Percentiles rank a stretch among this genome's conserved stretches.
These are phyloP conservation scores for Blastobotrys parvus DNA, from an alignment of 805 yeast species.

Conservation along the genomic window DNA sequence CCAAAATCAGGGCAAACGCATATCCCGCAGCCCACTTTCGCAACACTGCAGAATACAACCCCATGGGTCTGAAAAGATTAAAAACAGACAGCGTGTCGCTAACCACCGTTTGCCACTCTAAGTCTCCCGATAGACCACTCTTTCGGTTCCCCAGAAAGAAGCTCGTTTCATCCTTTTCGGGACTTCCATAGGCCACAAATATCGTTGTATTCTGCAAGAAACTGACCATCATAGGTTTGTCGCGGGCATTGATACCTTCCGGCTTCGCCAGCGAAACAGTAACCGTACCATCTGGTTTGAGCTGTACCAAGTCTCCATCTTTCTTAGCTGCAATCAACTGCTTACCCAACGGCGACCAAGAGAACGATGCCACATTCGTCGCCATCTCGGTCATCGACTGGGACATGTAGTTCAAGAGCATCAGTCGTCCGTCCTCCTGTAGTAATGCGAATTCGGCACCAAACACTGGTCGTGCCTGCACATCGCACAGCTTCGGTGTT, in stretches of 20 bases:
- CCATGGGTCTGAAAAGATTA: constrained; percentile 19
- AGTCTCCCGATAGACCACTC: background rate
- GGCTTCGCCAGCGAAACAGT: background rate
- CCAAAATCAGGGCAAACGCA: constrained; percentile 34
- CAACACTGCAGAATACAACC: constrained; percentile 19
- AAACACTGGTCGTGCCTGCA: constrained; percentile 13
- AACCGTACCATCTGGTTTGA: background rate
- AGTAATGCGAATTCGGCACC: constrained; percentile 13
- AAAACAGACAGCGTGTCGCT: background rate
- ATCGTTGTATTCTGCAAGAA: background rate
- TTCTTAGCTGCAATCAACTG: constrained; percentile 16
- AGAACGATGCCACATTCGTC: constrained; percentile 8
- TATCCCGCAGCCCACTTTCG: constrained; percentile 17
- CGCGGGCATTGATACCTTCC: background rate
- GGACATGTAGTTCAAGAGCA: background rate
- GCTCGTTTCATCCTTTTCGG: constrained; percentile 16
- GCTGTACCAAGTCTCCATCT: background rate
- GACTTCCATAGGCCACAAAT: background rate
- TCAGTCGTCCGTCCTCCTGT: constrained; percentile 7
- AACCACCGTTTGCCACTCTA: background rate
- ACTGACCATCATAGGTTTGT: background rate
- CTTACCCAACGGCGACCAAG: constrained; percentile 25
- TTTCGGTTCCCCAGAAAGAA: constrained; percentile 11
- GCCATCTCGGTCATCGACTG: background rate
- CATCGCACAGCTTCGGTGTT: constrained; percentile 6